Evolutionary conservation across 306 rosid species (phyloP).

Genomic region (Prunus mongolica): DNA sequence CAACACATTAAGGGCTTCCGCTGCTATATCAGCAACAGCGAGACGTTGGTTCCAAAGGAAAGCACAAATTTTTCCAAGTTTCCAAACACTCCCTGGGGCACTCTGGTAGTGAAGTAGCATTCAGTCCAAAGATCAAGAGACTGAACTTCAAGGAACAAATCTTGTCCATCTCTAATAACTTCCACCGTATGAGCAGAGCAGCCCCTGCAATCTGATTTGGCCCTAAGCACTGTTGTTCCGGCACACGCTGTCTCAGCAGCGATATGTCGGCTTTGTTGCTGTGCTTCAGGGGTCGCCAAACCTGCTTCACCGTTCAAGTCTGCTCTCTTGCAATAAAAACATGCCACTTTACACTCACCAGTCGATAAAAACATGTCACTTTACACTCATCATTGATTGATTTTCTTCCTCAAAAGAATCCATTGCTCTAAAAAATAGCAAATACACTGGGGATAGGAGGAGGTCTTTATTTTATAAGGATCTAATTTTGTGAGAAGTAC

Average conservation of each 20-base stretch:
- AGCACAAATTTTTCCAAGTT: background rate
- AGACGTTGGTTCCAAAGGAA: background rate
- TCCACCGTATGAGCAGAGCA: background rate
- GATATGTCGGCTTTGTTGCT: background rate
- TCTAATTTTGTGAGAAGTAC: too few relatives aligned
- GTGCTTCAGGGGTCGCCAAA: background rate
- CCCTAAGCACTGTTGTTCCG: accelerated
- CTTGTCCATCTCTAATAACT: background rate
- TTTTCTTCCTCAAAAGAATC: background rate
- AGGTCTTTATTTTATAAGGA: too few relatives aligned
- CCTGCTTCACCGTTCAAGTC: background rate
- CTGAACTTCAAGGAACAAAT: background rate
- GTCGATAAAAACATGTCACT: background rate
- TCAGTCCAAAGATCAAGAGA: background rate
- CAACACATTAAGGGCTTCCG: background rate
- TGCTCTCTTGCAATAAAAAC: background rate
- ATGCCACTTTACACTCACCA: conserved; percentile 1
- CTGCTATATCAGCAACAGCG: background rate
- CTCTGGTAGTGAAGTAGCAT: background rate
- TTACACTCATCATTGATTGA: background rate
- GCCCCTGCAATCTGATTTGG: background rate
- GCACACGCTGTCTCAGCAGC: too few relatives aligned
- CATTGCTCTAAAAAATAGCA: too few relatives aligned
- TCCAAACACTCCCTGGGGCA: background rate
- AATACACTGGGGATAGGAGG: too few relatives aligned